These are phyloP conservation scores for Paspalum notatum DNA, from an alignment of 176 grass and related monocot genomes.

Conservation along the genomic window DNA sequence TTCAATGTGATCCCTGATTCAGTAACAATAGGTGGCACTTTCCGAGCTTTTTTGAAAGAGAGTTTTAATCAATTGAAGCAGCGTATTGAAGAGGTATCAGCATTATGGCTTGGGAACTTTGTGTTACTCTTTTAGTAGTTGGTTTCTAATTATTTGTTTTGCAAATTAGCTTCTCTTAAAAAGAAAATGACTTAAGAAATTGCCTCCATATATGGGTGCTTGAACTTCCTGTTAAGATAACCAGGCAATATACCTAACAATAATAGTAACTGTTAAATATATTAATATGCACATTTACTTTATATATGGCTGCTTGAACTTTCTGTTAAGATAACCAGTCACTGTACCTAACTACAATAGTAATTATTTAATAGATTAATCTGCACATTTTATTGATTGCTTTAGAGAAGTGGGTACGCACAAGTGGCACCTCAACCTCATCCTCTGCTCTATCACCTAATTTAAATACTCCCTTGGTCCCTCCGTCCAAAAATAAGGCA, in stretches of 20 bases:
- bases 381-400: background rate
- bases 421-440: background rate
- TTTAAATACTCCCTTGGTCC: background rate
- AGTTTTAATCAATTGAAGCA: conserved; percentile 80
- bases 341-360: conserved; percentile 1
- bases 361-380: conserved; percentile 14
- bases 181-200: background rate
- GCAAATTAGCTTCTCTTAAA: conserved; percentile 19
- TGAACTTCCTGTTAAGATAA: conserved; percentile 16
- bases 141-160: conserved; percentile 5
- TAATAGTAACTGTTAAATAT: conserved; percentile 7
- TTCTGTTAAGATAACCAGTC: background rate
- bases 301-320: conserved; percentile 4
- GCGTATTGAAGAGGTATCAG: conserved; percentile 77
- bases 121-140: conserved; percentile 13
- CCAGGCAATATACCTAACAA: background rate
- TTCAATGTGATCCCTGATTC: conserved; percentile 99
- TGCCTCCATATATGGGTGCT: background rate
- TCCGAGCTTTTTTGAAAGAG: conserved; percentile 84
- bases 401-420: conserved; percentile 9
- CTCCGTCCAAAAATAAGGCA: too few relatives aligned
- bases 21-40: conserved; percentile 85
- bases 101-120: conserved; percentile 19
- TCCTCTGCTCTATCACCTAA: background rate
- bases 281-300: background rate